A percentile compares a stretch with the other conserved stretches of the same genome.
phyloP scores from a whole-genome alignment of 169 alveolate species.

The Plasmodium sp. region DNA sequence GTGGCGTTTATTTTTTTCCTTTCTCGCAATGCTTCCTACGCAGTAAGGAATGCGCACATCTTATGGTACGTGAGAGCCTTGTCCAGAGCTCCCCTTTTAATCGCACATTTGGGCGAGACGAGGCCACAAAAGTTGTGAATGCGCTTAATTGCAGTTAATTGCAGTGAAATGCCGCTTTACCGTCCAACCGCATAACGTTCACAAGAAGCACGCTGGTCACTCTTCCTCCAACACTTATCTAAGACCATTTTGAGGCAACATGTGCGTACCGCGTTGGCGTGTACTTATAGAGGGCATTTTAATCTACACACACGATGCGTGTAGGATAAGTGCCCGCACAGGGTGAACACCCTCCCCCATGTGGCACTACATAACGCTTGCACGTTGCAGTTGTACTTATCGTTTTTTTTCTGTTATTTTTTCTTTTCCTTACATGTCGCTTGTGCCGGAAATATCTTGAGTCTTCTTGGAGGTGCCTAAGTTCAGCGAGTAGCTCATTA shows the following conservation, averaged over 20 bases:
- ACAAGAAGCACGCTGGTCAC: not conserved
- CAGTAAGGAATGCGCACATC: not conserved
- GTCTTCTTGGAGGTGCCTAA: constrained; percentile 10
- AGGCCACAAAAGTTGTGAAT: not conserved
- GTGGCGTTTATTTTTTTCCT: not conserved
- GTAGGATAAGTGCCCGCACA: not conserved
- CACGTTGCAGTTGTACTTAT: not conserved
- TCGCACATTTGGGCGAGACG: not conserved
- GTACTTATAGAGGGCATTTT: not conserved
- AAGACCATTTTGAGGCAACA: not conserved
- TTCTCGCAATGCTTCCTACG: not conserved
- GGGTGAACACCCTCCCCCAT: not conserved
- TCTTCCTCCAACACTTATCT: not conserved
- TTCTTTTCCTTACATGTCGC: constrained; percentile 42
- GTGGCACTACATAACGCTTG: not conserved
- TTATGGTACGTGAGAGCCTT: not conserved
- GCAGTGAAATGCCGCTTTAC: not conserved
- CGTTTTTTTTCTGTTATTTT: constrained; percentile 1
- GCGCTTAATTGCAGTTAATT: not conserved
- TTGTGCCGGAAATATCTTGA: constrained; percentile 33
- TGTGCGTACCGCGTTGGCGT: not conserved
- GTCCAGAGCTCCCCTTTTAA: not conserved
- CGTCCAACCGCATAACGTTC: not conserved
- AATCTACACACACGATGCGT: not conserved
- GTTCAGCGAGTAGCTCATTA: constrained; percentile 22